Conservation (phyloP, 2,329 filamentous ascomycete species). For the Neofusicoccum laricinum region DNA sequence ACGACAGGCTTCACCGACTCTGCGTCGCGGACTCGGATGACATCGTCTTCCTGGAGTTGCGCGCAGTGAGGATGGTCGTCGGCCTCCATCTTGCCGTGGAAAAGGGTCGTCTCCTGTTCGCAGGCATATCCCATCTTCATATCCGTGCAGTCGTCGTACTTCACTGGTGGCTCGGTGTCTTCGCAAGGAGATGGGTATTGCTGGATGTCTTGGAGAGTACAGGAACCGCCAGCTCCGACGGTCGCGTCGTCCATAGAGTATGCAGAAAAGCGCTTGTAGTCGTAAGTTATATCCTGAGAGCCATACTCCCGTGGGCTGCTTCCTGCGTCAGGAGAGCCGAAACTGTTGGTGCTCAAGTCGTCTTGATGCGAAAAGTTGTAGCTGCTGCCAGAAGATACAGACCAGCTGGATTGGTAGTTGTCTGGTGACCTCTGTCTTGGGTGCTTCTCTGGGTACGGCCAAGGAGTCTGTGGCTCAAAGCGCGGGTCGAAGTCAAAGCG, state of each 20-base stretch:
- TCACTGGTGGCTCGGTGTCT: conserved; percentile 24
- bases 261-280: conserved; percentile 1
- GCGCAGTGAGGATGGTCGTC: neutral
- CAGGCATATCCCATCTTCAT: conserved; percentile 26
- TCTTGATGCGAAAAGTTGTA: conserved; percentile 26
- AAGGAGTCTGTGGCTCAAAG: conserved; percentile 23
- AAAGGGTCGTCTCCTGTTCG: conserved; percentile 21
- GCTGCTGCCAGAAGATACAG: conserved; percentile 30
- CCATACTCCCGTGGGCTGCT: conserved; percentile 1
- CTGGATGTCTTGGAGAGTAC: conserved; percentile 32
- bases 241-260: conserved; percentile 6
- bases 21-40: conserved; percentile 26
- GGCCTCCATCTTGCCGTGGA: neutral
- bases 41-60: conserved; percentile 3
- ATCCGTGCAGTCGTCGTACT: conserved; percentile 26
- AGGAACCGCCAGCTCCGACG: conserved; percentile 20
- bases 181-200: conserved; percentile 25
- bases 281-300: neutral
- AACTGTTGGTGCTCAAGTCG: conserved; percentile 28
- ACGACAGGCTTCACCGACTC: conserved; percentile 36
- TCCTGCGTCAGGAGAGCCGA: neutral
- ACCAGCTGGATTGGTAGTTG: conserved; percentile 23
- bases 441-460: conserved; percentile 22
- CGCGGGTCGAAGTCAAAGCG: conserved; percentile 19
- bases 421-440: conserved; percentile 30